phyloP scores from a whole-genome alignment of 768 basidiomycete species.

The Termitomyces sp. region DNA sequence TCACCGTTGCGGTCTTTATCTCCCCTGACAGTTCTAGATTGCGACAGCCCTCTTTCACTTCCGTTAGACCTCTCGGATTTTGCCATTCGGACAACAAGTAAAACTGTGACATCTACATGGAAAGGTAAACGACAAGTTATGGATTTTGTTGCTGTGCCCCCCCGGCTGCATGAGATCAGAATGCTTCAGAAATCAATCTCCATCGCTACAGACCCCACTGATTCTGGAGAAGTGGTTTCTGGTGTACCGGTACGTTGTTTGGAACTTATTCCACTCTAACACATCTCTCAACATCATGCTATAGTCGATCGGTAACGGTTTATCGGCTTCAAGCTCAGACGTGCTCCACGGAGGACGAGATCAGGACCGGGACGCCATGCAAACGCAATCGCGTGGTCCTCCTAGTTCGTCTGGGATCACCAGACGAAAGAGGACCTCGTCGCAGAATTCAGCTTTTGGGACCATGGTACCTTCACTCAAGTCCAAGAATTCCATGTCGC shows the following conservation, averaged over 20 bases:
- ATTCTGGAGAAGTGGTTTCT: background rate
- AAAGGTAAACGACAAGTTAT: conserved; percentile 13
- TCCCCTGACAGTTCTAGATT: background rate
- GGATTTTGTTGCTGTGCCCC: conserved; percentile 11
- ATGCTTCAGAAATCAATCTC: background rate
- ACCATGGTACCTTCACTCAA: background rate
- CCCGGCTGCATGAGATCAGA: background rate
- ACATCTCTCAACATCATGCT: background rate
- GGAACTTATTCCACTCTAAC: too few relatives aligned
- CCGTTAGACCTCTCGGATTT: background rate
- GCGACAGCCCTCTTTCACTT: background rate
- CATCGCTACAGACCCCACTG: background rate
- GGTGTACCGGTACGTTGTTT: background rate
- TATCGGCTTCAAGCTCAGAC: background rate
- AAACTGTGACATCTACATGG: background rate
- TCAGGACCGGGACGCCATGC: background rate
- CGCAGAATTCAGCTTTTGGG: background rate
- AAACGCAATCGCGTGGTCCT: background rate
- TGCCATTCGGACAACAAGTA: background rate
- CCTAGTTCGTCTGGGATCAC: too few relatives aligned
- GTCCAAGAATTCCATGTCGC: too few relatives aligned
- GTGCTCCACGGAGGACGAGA: background rate
- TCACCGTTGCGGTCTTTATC: background rate
- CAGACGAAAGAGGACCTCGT: background rate
- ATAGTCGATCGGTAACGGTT: background rate